A percentile compares a stretch with the other conserved stretches of the same genome.
These are phyloP conservation scores for Chlorella sp. DNA, from an alignment of 139 green algal genomes.

Conservation along the genomic window DNA sequence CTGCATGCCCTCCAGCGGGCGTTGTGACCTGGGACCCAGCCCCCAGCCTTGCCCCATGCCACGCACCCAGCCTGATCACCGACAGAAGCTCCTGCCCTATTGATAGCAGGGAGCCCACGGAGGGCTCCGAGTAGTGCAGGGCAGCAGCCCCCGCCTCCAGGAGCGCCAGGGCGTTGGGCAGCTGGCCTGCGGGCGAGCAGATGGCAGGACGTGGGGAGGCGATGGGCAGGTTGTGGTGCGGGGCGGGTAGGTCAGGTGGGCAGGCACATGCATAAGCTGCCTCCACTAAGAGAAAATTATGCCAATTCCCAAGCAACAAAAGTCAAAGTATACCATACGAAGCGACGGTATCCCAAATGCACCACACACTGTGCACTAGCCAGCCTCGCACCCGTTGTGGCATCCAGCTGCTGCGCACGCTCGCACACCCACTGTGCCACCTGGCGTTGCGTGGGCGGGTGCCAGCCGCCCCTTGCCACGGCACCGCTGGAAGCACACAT, in stretches of 20 bases:
- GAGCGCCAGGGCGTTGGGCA: conserved; percentile 10
- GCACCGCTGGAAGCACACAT: neutral
- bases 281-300: neutral
- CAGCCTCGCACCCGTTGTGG: conserved; percentile 2
- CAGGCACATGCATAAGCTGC: neutral
- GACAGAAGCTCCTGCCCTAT: conserved; percentile 25
- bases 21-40: too few species aligned
- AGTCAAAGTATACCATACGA: neutral
- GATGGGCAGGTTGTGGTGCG: too few species aligned
- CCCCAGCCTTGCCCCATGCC: too few species aligned
- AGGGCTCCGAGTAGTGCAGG: conserved; percentile 15
- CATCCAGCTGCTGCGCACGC: conserved; percentile 30
- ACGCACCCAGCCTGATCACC: conserved; percentile 20
- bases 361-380: neutral
- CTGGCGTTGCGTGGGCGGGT: conserved; percentile 24
- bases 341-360: neutral
- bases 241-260: neutral
- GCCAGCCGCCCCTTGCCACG: neutral
- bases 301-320: neutral
- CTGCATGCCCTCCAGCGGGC: too few species aligned
- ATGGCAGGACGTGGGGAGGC: neutral
- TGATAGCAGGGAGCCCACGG: neutral
- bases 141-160: conserved; percentile 8
- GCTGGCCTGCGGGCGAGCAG: conserved; percentile 19
- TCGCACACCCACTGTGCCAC: conserved; percentile 31